phyloP scores from a whole-genome alignment of 352 stramenopile genomes.

The Phytopythium boreale region DNA sequence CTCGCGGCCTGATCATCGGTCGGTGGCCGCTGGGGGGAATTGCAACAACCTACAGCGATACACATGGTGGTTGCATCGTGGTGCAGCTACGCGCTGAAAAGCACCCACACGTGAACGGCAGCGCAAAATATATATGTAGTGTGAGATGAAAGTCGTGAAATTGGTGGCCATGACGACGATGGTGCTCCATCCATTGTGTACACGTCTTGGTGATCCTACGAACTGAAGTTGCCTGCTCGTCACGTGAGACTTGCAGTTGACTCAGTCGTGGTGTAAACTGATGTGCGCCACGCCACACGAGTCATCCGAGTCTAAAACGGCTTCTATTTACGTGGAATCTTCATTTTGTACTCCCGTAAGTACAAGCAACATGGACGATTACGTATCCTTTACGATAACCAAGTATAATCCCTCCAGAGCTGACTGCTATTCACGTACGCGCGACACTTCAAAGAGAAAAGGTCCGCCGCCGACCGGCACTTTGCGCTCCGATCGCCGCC shows the following conservation, averaged over 20 bases:
- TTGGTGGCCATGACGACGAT: too few relatives aligned
- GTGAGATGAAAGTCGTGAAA: too few relatives aligned
- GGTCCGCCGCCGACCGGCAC: too few relatives aligned
- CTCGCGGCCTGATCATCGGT: constrained; percentile 14
- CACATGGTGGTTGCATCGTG: neutral
- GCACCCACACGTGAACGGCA: neutral
- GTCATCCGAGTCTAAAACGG: too few relatives aligned
- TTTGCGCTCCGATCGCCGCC: neutral
- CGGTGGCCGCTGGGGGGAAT: neutral
- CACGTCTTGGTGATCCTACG: too few relatives aligned
- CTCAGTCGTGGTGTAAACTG: too few relatives aligned
- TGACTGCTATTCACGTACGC: neutral
- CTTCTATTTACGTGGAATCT: neutral
- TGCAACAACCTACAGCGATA: neutral
- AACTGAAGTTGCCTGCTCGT: too few relatives aligned
- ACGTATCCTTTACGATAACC: neutral
- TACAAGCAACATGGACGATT: neutral
- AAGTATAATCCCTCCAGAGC: neutral
- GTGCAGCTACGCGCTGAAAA: too few relatives aligned
- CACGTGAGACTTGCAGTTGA: too few relatives aligned
- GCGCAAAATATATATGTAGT: too few relatives aligned
- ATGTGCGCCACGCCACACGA: too few relatives aligned
- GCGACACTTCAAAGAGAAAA: constrained; percentile 5
- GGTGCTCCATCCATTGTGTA: too few relatives aligned
- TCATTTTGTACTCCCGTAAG: neutral